A percentile compares a stretch with the other conserved stretches of the same genome.
Conservation (phyloP, 2,329 filamentous ascomycete species). For the Cadophora luteo-olivacea region DNA sequence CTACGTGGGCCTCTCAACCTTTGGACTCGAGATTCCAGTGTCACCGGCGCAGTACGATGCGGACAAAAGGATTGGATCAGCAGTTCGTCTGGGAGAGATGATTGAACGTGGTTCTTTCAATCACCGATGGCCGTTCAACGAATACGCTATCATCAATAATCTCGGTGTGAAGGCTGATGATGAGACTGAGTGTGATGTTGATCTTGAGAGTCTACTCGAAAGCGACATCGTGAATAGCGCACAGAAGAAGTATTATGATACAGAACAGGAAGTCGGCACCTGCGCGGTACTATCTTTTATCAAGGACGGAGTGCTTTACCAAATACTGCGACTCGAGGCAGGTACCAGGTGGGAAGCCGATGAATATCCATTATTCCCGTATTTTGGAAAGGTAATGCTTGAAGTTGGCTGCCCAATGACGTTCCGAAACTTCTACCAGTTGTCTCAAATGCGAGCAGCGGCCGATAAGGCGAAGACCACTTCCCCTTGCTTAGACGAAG, state of each 20-base stretch:
- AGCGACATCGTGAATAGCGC: neutral
- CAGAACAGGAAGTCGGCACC: neutral
- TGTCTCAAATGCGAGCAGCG: neutral
- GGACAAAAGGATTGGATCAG: neutral
- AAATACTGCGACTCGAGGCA: neutral
- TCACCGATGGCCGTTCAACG: neutral
- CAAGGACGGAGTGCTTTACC: neutral
- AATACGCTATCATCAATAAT: neutral
- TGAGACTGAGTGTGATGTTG: neutral
- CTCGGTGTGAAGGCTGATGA: neutral
- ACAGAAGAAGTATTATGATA: neutral
- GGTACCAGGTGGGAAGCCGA: neutral
- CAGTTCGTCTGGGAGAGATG: neutral
- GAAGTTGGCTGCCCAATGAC: neutral
- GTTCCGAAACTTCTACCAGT: neutral
- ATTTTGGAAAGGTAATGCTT: neutral
- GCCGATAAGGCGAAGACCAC: neutral
- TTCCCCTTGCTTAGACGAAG: neutral
- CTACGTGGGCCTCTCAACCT: neutral
- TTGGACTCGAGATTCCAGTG: neutral
- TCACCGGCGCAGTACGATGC: neutral
- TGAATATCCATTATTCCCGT: neutral
- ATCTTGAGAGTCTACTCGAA: neutral
- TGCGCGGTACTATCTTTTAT: neutral
- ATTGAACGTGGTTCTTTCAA: neutral